A percentile compares a stretch with the other conserved stretches of the same genome.
phyloP scores from a whole-genome alignment of 768 basidiomycete genomes.

The Pleurotus platypus region DNA sequence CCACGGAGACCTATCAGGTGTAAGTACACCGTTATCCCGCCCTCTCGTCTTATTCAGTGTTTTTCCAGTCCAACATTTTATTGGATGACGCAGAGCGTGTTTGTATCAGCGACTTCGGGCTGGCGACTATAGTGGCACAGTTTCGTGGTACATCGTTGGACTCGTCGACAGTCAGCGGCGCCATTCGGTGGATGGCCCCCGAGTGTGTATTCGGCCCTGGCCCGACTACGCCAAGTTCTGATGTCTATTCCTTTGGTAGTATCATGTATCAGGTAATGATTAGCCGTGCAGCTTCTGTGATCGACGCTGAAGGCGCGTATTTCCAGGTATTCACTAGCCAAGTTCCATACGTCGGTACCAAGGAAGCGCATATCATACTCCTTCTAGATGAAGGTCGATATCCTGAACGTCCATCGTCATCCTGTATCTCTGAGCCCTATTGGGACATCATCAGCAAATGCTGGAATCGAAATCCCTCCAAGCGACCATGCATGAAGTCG shows the following conservation, averaged over 20 bases:
- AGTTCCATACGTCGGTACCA: constrained; percentile 10
- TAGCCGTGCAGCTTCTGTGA: no score
- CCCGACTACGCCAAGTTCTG: constrained; percentile 10
- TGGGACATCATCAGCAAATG: constrained; percentile 9
- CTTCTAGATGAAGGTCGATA: constrained; percentile 4
- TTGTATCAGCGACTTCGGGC: neutral
- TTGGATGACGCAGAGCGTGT: neutral
- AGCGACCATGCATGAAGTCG: constrained; percentile 1
- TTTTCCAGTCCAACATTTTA: neutral
- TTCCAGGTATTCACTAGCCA: constrained; percentile 4
- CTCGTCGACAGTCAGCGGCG: neutral
- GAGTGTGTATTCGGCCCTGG: neutral
- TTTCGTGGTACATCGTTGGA: neutral
- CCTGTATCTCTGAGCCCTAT: neutral
- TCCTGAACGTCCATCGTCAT: constrained; percentile 3
- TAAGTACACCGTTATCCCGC: neutral
- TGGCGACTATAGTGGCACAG: neutral
- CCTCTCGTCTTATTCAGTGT: no score
- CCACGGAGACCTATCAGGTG: constrained; percentile 2
- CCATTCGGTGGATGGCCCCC: constrained; percentile 5
- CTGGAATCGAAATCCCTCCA: constrained; percentile 1
- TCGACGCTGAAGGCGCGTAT: no score
- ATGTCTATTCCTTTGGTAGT: constrained; percentile 35
- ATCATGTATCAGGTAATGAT: constrained; percentile 19
- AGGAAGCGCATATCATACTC: constrained; percentile 3